phyloP scores from a whole-genome alignment of 73 alveolate genomes.

The Paramecium biaurelia region DNA sequence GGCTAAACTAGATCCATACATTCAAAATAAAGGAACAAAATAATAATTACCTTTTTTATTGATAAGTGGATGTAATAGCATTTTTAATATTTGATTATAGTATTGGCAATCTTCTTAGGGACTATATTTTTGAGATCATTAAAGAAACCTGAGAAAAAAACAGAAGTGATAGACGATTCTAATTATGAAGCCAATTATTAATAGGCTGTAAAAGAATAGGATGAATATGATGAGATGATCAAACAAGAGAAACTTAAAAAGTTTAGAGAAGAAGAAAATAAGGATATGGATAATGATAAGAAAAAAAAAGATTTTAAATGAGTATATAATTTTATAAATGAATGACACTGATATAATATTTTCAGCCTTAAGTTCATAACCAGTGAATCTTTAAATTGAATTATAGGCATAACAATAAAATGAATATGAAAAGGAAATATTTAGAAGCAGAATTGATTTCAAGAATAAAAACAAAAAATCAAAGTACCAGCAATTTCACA shows the following conservation, averaged over 20 bases:
- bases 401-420: not conserved
- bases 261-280: not conserved
- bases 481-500: not conserved
- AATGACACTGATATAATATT: not conserved
- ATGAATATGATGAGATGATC: not conserved
- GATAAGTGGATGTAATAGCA: not conserved
- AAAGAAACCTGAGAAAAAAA: not conserved
- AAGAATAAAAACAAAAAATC: not conserved
- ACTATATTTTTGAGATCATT: not conserved
- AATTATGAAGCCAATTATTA: not conserved
- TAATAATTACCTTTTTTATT: not conserved
- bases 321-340: not conserved
- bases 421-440: conserved; percentile 37
- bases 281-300: not conserved
- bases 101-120: not conserved
- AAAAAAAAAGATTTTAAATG: not conserved
- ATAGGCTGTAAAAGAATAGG: not conserved
- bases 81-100: not conserved
- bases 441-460: not conserved
- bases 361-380: conserved; percentile 1
- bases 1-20: not conserved
- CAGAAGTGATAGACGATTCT: not conserved
- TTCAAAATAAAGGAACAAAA: not conserved
- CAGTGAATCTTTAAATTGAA: not conserved
- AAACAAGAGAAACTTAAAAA: not conserved